Conservation (phyloP, 140 eudicot genomes). For the Anethum foeniculum region DNA sequence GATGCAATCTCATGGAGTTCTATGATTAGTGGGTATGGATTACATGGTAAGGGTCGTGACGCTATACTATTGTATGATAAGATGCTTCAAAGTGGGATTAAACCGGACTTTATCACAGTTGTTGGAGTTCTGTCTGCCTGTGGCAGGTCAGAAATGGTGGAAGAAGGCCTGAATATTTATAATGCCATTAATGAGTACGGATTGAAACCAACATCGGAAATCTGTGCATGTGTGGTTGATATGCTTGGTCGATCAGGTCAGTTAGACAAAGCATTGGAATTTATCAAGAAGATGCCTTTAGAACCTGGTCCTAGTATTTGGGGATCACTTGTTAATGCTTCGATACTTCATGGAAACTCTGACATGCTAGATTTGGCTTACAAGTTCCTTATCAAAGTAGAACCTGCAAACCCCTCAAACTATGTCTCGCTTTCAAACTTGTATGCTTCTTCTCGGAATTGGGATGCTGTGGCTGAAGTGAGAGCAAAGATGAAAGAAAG, state of each 20-base stretch:
- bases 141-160: conserved; percentile 42
- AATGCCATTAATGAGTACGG: conserved; percentile 14
- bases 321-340: conserved; percentile 57
- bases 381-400: conserved; percentile 41
- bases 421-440: conserved; percentile 57
- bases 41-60: conserved; percentile 53
- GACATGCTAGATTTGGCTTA: conserved; percentile 43
- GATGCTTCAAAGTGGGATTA: conserved; percentile 39
- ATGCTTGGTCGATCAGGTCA: conserved; percentile 46
- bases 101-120: conserved; percentile 34
- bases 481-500: conserved; percentile 43
- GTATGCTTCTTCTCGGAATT: conserved; percentile 40
- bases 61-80: conserved; percentile 40
- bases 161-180: conserved; percentile 43
- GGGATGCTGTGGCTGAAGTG: conserved; percentile 53
- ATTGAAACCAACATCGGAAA: conserved; percentile 44
- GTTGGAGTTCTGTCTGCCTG: conserved; percentile 72
- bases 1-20: conserved; percentile 52
- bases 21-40: conserved; percentile 46
- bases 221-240: conserved; percentile 62
- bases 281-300: conserved; percentile 39
- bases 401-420: conserved; percentile 57
- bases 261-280: conserved; percentile 39
- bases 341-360: conserved; percentile 25
- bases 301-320: conserved; percentile 62